Evolutionary conservation across 169 alveolate genomes (phyloP), one percentile per base, ranked within the genome.

Genomic region (Eimeria brunetti): DNA sequence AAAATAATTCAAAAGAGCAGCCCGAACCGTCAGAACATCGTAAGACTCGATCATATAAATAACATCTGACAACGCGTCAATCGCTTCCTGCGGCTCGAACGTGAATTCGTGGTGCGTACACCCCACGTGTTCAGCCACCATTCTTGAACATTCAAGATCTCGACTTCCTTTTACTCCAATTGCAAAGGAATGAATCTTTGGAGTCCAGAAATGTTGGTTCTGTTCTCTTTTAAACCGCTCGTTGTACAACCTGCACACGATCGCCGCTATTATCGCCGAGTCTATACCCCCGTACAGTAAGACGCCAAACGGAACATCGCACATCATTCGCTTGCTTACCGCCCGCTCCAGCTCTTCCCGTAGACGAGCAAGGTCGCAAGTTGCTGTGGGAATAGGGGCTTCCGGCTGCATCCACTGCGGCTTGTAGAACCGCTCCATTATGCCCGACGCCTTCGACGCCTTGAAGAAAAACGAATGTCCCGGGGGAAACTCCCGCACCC

Each of bases 241-340:
- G 49, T 91, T 92, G 41, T 84, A 78, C 56, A 95, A 81, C 94
- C 91, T 96, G 41, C 96, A 89, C 80, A 97, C 96, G 67, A 98
- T 97, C 22, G 98, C 95, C 7, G 98, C 98, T 46, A 98, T 97
- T 27, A 98, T 91, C 36, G 98, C 97, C 1, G 98, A 96, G 94
- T 98, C 99, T 58, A 98, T 90, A 22, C 99, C 99, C 33, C 99
- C 99, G 14, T 98, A 96, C 56, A 98, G 96, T 78, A 98, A 95
- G 78, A 97, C 96, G 33, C 98, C 99, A 73, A 97, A 97, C 30
- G 99, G 99, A 33, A 97, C 98, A 89, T 98, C 99, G 85, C 98
- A 94, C 97, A 83, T 94, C 88, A 83, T 64, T 18, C 96, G 94
- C 88, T 88, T 84, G 73, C 94, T 60, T 3, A 88, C 94, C 20